A percentile compares a stretch with the other conserved stretches of the same genome.
phyloP scores from a whole-genome alignment of 2,329 filamentous ascomycete genomes.

The Cladosporium sphaerospermum region DNA sequence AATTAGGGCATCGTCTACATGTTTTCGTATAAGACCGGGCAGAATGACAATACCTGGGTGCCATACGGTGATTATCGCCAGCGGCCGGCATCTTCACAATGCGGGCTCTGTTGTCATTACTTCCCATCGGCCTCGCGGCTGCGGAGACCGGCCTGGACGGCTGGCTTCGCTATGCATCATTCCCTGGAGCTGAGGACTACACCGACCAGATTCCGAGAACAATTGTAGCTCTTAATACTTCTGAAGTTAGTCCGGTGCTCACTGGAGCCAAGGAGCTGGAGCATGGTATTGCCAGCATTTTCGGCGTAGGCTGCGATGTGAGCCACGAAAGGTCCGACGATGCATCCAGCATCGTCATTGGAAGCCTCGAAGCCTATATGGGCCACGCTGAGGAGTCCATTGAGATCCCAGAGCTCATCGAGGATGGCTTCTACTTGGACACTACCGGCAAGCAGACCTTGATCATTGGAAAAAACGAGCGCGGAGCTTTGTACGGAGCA shows the following conservation, averaged over 20 bases:
- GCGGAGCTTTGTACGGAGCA: constrained; percentile 62
- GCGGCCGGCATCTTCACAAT: not conserved
- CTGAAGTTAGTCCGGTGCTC: constrained; percentile 47
- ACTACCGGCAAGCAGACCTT: constrained; percentile 42
- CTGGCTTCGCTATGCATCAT: constrained; percentile 59
- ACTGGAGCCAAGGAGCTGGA: constrained; percentile 51
- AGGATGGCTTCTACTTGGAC: constrained; percentile 58
- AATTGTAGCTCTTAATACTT: constrained; percentile 49
- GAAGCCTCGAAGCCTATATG: constrained; percentile 42
- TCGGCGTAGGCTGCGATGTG: constrained; percentile 37
- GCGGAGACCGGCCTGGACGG: constrained; percentile 57
- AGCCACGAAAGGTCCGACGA: constrained; percentile 17
- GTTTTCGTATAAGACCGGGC: too few species aligned
- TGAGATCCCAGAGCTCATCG: constrained; percentile 38
- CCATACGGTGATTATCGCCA: too few species aligned
- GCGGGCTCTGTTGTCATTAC: constrained; percentile 4
- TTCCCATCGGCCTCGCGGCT: constrained; percentile 28
- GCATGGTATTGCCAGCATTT: constrained; percentile 52
- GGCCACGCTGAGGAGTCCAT: constrained; percentile 30
- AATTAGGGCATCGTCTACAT: too few species aligned
- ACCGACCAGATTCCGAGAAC: constrained; percentile 37
- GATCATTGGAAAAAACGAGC: constrained; percentile 60
- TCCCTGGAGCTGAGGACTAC: constrained; percentile 37
- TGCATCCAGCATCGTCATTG: constrained; percentile 41
- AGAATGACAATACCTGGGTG: too few species aligned